Conservation (phyloP, 257 asterid genomes). For the Craterostigma plantagineum region DNA sequence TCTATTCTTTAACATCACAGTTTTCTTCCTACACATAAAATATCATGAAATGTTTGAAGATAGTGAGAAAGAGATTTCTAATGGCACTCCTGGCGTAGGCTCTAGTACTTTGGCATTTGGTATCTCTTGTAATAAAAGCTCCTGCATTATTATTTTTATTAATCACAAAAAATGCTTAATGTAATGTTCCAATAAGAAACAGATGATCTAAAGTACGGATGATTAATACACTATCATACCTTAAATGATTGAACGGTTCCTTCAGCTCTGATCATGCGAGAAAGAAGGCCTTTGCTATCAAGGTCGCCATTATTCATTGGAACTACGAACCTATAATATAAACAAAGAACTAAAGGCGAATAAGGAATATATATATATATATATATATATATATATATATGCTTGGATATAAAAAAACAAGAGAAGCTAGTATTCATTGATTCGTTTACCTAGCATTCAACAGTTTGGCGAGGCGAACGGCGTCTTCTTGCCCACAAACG, state of each 20-base stretch:
- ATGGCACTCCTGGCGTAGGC: conserved; percentile 62
- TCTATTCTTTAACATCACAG: too few relatives aligned
- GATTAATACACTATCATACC: conserved; percentile 32
- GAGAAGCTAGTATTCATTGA: too few relatives aligned
- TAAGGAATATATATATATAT: too few relatives aligned
- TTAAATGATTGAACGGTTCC: conserved; percentile 80
- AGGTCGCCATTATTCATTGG: conserved; percentile 86
- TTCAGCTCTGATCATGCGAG: conserved; percentile 30
- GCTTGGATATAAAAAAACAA: too few relatives aligned
- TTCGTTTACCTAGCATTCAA: conserved; percentile 69
- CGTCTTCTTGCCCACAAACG: conserved; percentile 90
- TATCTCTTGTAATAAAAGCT: conserved; percentile 36
- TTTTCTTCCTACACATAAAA: too few relatives aligned
- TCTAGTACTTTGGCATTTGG: conserved; percentile 47
- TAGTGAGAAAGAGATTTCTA: conserved; percentile 19
- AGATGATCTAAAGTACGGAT: too few relatives aligned
- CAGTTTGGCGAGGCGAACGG: conserved; percentile 62
- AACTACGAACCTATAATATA: conserved; percentile 63
- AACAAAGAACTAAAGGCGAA: not conserved
- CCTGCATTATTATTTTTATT: conserved; percentile 22
- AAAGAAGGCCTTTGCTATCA: conserved; percentile 64
- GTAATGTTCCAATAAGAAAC: too few relatives aligned
- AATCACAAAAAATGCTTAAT: too few relatives aligned
- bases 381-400: too few relatives aligned
- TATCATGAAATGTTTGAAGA: too few relatives aligned